phyloP scores from a whole-genome alignment of 2,329 filamentous ascomycete species.

The Neofusicoccum ribis region DNA sequence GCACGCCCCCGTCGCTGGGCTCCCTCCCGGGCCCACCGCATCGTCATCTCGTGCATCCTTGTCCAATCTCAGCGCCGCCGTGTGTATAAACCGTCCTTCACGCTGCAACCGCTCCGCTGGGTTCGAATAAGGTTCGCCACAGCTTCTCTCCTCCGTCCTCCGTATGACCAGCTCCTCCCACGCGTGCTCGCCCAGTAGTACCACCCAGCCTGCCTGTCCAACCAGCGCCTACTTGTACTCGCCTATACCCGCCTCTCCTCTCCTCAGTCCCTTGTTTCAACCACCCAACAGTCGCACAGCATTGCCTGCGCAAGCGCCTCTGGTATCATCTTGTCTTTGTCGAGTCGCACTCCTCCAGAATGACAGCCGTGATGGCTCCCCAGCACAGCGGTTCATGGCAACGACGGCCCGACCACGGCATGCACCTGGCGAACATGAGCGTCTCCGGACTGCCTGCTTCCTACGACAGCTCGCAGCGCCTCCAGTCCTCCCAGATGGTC shows the following conservation, averaged over 20 bases:
- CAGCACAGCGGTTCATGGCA: constrained; percentile 19
- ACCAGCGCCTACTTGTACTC: constrained; percentile 20
- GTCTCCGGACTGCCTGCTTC: constrained; percentile 5
- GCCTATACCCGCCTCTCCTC: constrained; percentile 17
- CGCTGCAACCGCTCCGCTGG: constrained; percentile 12
- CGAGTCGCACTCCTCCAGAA: constrained; percentile 18
- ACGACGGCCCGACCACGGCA: constrained; percentile 12
- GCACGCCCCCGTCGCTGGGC: not conserved
- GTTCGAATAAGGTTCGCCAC: constrained; percentile 21
- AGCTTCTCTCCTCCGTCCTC: constrained; percentile 14
- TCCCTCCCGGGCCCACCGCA: constrained; percentile 14
- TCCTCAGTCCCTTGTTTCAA: constrained; percentile 16
- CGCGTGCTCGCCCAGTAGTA: not conserved
- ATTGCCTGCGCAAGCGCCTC: constrained; percentile 15
- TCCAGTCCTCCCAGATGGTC: constrained; percentile 1
- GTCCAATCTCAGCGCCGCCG: constrained; percentile 13
- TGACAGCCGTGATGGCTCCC: constrained; percentile 21
- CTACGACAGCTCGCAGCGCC: constrained; percentile 2
- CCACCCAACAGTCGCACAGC: constrained; percentile 20
- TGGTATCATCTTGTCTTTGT: constrained; percentile 20
- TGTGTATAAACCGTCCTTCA: constrained; percentile 21
- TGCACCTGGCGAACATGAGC: constrained; percentile 17
- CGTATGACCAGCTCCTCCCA: constrained; percentile 12
- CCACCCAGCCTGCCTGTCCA: constrained; percentile 11
- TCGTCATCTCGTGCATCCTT: constrained; percentile 20